Base-by-base conservation (phyloP, 306 rosid genomes). In the Cyamopsis tetragonoloba region DNA sequence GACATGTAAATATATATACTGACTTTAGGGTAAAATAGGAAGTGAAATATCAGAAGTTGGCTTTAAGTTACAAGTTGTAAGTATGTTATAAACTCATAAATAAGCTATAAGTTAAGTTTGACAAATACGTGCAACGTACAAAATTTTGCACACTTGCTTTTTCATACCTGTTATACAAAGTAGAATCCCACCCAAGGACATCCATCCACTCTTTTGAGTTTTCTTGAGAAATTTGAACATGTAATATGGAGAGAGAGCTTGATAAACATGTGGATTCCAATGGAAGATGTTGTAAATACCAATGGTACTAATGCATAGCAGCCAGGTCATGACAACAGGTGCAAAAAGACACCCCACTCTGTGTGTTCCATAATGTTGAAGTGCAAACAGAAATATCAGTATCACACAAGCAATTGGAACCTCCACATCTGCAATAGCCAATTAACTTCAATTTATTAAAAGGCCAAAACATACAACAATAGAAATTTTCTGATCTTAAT, bases 341-440 rank as follows among this genome's bases (percentile, higher is more conserved):
- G 98, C 98, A 74, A 92, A 92, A 57, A 92, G 84, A 66, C 81
- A 82, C 26, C 96, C 98, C 3, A 92, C 70, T 3, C 96, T 86
- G 61, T 92, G 96, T 4, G 98, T 92, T 50, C 98, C 98, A 7
- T 87, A 92, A 78, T 92, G 98, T 81, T 92, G 98, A 46, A 92
- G 86, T 42, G 95, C 84, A 72, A 92, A 92, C 79, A 92, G 55
- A 81, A 92, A 68, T 4, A 92, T 4, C 77, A 92, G 89, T 79
- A 92, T 85, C 69, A 72, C 31, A 61, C 98, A 92, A 43, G 98
- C 92, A 61, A 85, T 89, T 2, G 98, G 98, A 68, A 92, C 89
- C 78, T 89, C 96, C 65, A 92, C 88, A 77, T 92, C 98, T 92
- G 85, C 86, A 80, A n/a, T 54, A 79, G 70, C 55, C 88, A 81